Percentiles rank a stretch among this genome's conserved stretches.
Evolutionary conservation across 306 rosid genomes (phyloP).

Genomic region (Sindora glabra): DNA sequence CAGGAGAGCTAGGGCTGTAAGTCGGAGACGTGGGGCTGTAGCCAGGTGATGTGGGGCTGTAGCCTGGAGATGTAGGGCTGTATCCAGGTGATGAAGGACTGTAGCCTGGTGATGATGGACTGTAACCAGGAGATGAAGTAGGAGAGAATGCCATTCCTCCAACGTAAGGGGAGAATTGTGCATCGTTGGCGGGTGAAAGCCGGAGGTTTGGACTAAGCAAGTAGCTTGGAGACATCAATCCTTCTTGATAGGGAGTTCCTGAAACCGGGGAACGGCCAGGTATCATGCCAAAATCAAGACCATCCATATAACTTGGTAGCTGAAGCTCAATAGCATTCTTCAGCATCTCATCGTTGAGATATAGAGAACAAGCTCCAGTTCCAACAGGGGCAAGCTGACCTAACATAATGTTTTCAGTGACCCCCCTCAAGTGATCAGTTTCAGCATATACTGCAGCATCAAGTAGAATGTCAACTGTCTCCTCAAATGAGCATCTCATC

Average conservation of each 20-base stretch:
- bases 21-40: conserved; percentile 96
- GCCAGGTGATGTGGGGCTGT: conserved; percentile 90
- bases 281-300: conserved; percentile 96
- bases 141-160: conserved; percentile 98
- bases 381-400: conserved; percentile 99
- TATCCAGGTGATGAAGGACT: conserved; percentile 97
- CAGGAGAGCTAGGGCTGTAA: conserved; percentile 95
- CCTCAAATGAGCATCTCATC: conserved; percentile 99
- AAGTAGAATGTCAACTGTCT: conserved; percentile 93
- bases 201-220: conserved; percentile 87
- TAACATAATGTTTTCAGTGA: conserved; percentile 91
- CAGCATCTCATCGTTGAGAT: conserved; percentile 91
- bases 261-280: conserved; percentile 89
- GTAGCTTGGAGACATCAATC: conserved; percentile 94
- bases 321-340: conserved; percentile 97
- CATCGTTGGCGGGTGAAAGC: conserved; percentile 77
- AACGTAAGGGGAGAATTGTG: conserved; percentile 96
- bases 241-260: conserved; percentile 91
- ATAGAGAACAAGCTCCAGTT: conserved; percentile 80
- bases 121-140: conserved; percentile 86
- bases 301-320: conserved; percentile 93
- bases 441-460: conserved; percentile 97
- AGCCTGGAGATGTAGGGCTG: conserved; percentile 93
- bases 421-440: conserved; percentile 83
- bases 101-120: conserved; percentile 92